A percentile compares a stretch with the other conserved stretches of the same genome.
phyloP scores from a whole-genome alignment of 805 yeast genomes.

The Candida fluviatilis region DNA sequence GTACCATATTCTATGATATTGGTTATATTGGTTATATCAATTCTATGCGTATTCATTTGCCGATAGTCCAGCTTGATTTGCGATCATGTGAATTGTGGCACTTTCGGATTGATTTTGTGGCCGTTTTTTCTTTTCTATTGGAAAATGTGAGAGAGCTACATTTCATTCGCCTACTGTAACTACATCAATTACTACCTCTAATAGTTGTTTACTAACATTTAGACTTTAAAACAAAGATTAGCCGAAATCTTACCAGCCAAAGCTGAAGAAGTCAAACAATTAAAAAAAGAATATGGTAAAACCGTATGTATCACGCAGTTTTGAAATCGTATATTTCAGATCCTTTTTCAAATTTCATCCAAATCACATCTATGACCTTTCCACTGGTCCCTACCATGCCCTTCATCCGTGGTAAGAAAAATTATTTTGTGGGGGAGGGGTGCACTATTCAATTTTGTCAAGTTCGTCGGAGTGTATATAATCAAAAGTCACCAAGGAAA shows the following conservation, averaged over 20 bases:
- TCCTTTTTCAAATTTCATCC: background rate
- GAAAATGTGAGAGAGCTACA: too few relatives aligned
- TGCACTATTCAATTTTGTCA: background rate
- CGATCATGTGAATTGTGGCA: too few relatives aligned
- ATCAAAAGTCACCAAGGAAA: too few relatives aligned
- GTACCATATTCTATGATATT: too few relatives aligned
- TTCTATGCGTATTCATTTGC: too few relatives aligned
- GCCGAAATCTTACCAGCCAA: constrained; percentile 88
- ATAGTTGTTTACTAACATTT: constrained; percentile 12
- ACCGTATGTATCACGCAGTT: constrained; percentile 43
- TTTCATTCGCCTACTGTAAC: background rate
- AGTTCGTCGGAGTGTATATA: background rate
- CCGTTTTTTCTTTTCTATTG: too few relatives aligned
- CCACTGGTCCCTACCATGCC: background rate
- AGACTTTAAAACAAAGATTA: constrained; percentile 90
- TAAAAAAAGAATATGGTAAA: constrained; percentile 88
- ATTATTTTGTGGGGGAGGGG: constrained; percentile 8
- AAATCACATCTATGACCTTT: too few relatives aligned
- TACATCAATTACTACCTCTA: background rate
- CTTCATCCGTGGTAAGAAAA: background rate
- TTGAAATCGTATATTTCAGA: too few relatives aligned
- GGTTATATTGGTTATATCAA: too few relatives aligned
- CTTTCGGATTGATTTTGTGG: too few relatives aligned
- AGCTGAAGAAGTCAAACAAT: constrained; percentile 84
- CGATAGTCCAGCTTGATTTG: too few relatives aligned